phyloP scores from a whole-genome alignment of 2,329 filamentous ascomycete species.

The Fusarium coffeatum region DNA sequence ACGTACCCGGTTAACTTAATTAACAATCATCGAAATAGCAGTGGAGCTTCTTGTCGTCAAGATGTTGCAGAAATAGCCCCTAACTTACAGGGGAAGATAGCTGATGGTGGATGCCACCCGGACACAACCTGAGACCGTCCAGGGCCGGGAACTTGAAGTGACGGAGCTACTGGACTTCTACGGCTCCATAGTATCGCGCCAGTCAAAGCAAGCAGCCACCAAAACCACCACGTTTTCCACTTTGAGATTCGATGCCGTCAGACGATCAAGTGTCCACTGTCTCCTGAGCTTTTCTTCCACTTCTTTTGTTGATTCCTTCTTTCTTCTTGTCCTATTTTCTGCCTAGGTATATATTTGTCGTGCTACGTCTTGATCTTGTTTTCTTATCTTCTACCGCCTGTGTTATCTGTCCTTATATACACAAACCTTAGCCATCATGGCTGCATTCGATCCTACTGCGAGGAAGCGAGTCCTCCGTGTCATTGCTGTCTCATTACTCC shows the following conservation, averaged over 20 bases:
- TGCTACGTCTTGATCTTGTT: not conserved
- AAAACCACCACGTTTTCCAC: slow-evolving; percentile 33
- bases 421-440: slow-evolving; percentile 50
- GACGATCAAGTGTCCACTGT: slow-evolving; percentile 39
- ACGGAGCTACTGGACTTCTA: slow-evolving; percentile 15
- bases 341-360: not conserved
- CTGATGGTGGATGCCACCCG: slow-evolving; percentile 6
- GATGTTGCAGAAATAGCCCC: slow-evolving; percentile 23
- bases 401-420: slow-evolving; percentile 8
- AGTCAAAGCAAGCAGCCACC: slow-evolving; percentile 35
- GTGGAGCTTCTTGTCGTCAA: slow-evolving; percentile 18
- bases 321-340: not conserved
- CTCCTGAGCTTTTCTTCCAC: slow-evolving; percentile 32
- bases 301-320: slow-evolving; percentile 9
- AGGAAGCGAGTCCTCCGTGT: slow-evolving; percentile 88
- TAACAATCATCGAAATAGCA: slow-evolving; percentile 11
- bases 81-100: slow-evolving; percentile 29
- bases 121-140: slow-evolving; percentile 18
- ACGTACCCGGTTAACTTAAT: not conserved
- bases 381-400: not conserved
- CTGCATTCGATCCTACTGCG: slow-evolving; percentile 62
- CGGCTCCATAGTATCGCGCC: slow-evolving; percentile 1
- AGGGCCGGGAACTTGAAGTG: slow-evolving; percentile 3
- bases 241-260: slow-evolving; percentile 32
- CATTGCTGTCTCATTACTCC: slow-evolving; percentile 86